Evolutionary conservation across 169 alveolate genomes (phyloP).

Genomic region (Plasmodium reichenowi): DNA sequence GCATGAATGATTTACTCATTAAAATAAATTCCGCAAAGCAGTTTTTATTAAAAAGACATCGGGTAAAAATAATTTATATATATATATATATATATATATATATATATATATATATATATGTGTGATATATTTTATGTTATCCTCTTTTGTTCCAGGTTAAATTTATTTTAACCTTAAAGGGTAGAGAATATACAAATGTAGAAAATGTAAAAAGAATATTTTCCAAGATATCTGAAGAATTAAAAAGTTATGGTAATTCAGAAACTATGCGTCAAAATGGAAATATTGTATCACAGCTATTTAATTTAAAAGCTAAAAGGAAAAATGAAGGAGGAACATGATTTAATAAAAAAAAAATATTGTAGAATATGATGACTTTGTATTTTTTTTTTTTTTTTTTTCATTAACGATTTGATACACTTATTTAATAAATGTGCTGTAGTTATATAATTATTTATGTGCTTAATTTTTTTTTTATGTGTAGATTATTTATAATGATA

Average conservation of each 20-base stretch:
- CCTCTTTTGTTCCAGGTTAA: constrained; percentile 34
- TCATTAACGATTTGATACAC: not conserved
- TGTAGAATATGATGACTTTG: not conserved
- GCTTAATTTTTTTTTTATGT: no score
- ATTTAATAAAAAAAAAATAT: constrained; percentile 1
- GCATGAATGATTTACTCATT: constrained; percentile 46
- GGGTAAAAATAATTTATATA: constrained; percentile 10
- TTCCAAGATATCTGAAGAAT: constrained; percentile 59
- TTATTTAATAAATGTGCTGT: no score
- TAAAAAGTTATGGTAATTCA: constrained; percentile 51
- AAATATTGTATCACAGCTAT: constrained; percentile 54
- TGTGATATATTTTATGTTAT: not conserved
- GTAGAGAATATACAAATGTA: constrained; percentile 58
- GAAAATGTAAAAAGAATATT: constrained; percentile 67
- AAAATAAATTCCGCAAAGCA: constrained; percentile 73
- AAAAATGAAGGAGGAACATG: constrained; percentile 25
- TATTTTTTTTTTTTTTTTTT: not conserved
- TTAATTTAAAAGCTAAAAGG: constrained; percentile 67
- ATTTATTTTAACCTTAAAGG: constrained; percentile 63
- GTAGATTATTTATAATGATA: no score
- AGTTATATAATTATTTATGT: no score
- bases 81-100: not conserved
- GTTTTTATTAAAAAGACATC: constrained; percentile 44
- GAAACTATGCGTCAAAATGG: constrained; percentile 70
- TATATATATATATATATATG: not conserved